Conservation (phyloP, 805 yeast genomes). For the Sugiyamaella marilandica region DNA sequence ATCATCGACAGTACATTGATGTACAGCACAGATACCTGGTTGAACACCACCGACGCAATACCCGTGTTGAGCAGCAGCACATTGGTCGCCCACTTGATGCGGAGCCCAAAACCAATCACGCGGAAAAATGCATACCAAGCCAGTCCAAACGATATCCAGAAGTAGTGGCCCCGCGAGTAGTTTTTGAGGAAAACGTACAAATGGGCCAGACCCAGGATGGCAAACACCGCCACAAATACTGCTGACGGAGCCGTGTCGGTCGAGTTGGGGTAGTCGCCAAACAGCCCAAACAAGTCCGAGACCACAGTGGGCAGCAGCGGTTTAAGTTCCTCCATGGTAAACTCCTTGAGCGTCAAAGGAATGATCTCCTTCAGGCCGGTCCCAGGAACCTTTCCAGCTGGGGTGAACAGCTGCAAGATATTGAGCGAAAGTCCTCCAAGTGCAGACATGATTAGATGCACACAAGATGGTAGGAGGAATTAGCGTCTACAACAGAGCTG, state of each 20-base stretch:
- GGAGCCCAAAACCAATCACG: constrained; percentile 53
- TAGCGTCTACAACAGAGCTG: no score
- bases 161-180: constrained; percentile 52
- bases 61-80: constrained; percentile 45
- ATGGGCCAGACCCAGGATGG: constrained; percentile 46
- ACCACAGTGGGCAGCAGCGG: constrained; percentile 18
- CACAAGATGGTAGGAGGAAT: neutral
- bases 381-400: constrained; percentile 21
- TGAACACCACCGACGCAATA: constrained; percentile 51
- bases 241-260: constrained; percentile 58
- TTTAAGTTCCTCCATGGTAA: constrained; percentile 16
- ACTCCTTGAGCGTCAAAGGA: constrained; percentile 14
- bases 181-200: constrained; percentile 45
- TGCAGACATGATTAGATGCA: no score
- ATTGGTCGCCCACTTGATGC: constrained; percentile 58
- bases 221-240: constrained; percentile 51
- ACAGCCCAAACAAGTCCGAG: constrained; percentile 35
- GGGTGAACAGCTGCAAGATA: constrained; percentile 15
- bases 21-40: constrained; percentile 54
- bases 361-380: constrained; percentile 28
- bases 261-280: constrained; percentile 57
- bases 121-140: constrained; percentile 50
- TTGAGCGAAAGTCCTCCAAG: neutral
- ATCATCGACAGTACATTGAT: constrained; percentile 57
- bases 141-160: constrained; percentile 51